Evolutionary conservation across 495 filamentous ascomycete species (phyloP).

Genomic region (Penicillium daleae): DNA sequence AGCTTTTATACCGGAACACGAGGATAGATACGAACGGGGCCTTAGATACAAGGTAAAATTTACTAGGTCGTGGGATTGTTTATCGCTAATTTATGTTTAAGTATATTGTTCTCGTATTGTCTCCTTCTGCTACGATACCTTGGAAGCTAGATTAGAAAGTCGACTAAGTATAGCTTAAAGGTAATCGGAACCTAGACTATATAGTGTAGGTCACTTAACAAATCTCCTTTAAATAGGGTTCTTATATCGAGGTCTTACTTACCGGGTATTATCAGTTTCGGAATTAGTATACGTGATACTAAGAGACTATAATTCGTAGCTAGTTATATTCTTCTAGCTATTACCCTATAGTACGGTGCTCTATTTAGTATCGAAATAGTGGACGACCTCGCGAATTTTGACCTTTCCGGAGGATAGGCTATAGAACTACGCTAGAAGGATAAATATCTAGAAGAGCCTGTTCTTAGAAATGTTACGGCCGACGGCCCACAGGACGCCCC

Average conservation of each 20-base stretch:
- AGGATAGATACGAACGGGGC: constrained; percentile 9
- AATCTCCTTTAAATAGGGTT: not conserved
- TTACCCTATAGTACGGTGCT: constrained; percentile 22
- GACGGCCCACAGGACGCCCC: constrained; percentile 24
- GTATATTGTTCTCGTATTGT: constrained; percentile 11
- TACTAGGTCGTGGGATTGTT: not conserved
- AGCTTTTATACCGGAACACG: constrained; percentile 21
- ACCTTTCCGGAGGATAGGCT: not conserved
- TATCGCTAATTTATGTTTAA: not conserved
- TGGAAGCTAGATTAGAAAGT: constrained; percentile 20
- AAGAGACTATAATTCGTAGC: constrained; percentile 25
- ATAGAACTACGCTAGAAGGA: constrained; percentile 23
- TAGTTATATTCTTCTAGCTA: constrained; percentile 21
- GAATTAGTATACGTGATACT: constrained; percentile 26
- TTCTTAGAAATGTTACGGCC: constrained; percentile 29
- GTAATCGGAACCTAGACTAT: constrained; percentile 21
- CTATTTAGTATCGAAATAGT: constrained; percentile 22
- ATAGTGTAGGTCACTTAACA: constrained; percentile 13
- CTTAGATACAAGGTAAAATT: constrained; percentile 14
- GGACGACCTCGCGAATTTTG: constrained; percentile 17
- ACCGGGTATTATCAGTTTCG: constrained; percentile 16
- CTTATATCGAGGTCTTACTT: constrained; percentile 4
- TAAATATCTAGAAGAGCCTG: constrained; percentile 22
- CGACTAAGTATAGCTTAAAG: constrained; percentile 21
- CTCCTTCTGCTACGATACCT: constrained; percentile 14